Percentiles rank a stretch among this genome's conserved stretches.
phyloP scores from a whole-genome alignment of 176 grass and related monocot genomes.

The Urochloa ruziziensis region DNA sequence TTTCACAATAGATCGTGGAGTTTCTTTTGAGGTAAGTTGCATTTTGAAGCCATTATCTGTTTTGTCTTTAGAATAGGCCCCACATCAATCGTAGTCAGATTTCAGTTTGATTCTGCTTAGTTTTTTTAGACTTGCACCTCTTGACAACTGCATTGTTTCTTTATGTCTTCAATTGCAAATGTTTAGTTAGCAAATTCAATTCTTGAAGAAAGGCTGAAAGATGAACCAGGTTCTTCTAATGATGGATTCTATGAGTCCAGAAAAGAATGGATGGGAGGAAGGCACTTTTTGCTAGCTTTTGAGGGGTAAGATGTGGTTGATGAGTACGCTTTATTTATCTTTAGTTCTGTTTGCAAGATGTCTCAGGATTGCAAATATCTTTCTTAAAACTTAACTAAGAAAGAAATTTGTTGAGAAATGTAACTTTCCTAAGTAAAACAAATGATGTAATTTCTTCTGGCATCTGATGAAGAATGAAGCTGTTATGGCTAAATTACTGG shows the following conservation, averaged over 20 bases:
- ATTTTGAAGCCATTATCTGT: neutral
- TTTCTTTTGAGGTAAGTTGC: slow-evolving; percentile 82
- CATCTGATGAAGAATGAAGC: neutral
- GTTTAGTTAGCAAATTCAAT: slow-evolving; percentile 61
- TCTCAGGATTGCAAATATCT: neutral
- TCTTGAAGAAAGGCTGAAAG: slow-evolving; percentile 68
- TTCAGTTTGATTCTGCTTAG: slow-evolving; percentile 17
- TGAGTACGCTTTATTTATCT: slow-evolving; percentile 39
- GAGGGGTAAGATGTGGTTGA: slow-evolving; percentile 59
- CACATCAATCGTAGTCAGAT: neutral
- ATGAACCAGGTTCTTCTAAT: slow-evolving; percentile 47
- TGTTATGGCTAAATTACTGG: no score
- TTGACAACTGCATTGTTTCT: slow-evolving; percentile 11
- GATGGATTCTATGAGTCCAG: slow-evolving; percentile 93
- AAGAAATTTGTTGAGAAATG: neutral
- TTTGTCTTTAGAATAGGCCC: neutral
- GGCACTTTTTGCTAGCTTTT: slow-evolving; percentile 82
- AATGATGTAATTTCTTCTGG: neutral
- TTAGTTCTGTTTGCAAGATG: neutral
- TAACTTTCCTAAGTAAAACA: slow-evolving; percentile 23
- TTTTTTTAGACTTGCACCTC: slow-evolving; percentile 19
- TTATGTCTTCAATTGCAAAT: slow-evolving; percentile 27
- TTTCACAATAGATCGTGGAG: slow-evolving; percentile 78
- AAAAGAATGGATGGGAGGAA: slow-evolving; percentile 93
- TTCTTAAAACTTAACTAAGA: neutral